These are phyloP conservation scores for Lactarius sp. DNA, from an alignment of 768 basidiomycete species.

Conservation along the genomic window DNA sequence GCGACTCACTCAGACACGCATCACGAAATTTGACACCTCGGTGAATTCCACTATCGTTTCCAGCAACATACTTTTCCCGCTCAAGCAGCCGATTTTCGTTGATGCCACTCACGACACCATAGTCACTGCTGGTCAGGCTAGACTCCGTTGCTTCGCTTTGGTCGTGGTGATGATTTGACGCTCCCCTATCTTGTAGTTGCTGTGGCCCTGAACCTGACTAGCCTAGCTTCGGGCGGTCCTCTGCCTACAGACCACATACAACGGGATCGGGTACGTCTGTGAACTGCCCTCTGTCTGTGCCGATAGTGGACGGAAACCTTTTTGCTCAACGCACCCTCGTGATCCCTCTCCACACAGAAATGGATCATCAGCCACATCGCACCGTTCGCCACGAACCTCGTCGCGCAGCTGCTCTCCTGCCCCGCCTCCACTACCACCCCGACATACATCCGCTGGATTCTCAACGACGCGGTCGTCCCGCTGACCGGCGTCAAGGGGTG, in stretches of 20 bases:
- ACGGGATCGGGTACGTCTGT: slow-evolving; percentile 28
- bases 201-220: slow-evolving; percentile 44
- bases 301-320: neutral
- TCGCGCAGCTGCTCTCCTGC: slow-evolving; percentile 44
- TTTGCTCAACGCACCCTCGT: neutral
- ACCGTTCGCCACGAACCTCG: slow-evolving; percentile 47
- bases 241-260: slow-evolving; percentile 38
- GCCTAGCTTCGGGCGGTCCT: slow-evolving; percentile 39
- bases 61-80: slow-evolving; percentile 35
- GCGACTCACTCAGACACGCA: slow-evolving; percentile 37
- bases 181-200: slow-evolving; percentile 29
- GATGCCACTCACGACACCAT: slow-evolving; percentile 46
- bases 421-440: slow-evolving; percentile 27
- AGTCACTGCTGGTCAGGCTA: slow-evolving; percentile 34
- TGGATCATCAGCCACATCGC: slow-evolving; percentile 41
- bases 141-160: neutral
- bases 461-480: slow-evolving; percentile 48
- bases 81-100: slow-evolving; percentile 39
- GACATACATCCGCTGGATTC: slow-evolving; percentile 40
- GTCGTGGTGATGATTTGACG: neutral
- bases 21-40: slow-evolving; percentile 39
- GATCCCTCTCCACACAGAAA: neutral
- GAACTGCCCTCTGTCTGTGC: neutral
- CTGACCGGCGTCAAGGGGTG: slow-evolving; percentile 43
- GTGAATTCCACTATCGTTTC: slow-evolving; percentile 45